phyloP scores from a whole-genome alignment of 2,329 filamentous ascomycete species.

The Alternaria sp. region DNA sequence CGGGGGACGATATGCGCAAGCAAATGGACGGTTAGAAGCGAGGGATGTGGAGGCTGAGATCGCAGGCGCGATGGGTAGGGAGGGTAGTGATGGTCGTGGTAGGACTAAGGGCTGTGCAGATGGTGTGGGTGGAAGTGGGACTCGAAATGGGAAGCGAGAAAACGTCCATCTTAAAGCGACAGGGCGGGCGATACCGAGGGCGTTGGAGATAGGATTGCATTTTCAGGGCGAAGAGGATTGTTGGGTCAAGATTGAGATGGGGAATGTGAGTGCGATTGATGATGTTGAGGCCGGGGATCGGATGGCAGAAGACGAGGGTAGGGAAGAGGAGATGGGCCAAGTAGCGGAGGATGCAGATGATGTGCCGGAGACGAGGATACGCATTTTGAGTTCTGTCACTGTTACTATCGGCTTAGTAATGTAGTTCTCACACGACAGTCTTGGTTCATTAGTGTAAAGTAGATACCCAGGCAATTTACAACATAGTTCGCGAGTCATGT shows the following conservation, averaged over 20 bases:
- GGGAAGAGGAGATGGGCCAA: constrained; percentile 15
- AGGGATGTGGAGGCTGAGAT: constrained; percentile 37
- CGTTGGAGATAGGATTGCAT: constrained; percentile 66
- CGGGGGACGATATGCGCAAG: constrained; percentile 10
- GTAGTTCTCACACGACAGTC: not conserved
- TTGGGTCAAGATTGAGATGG: constrained; percentile 65
- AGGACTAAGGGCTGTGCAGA: not conserved
- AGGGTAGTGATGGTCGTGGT: not conserved
- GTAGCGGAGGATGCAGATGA: constrained; percentile 32
- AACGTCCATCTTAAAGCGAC: constrained; percentile 68
- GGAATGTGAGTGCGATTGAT: constrained; percentile 70
- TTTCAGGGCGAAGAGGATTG: constrained; percentile 69
- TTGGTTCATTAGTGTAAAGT: not conserved
- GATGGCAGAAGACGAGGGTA: constrained; percentile 6
- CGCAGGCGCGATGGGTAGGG: constrained; percentile 28
- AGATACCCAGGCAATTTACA: not conserved
- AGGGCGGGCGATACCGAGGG: constrained; percentile 70
- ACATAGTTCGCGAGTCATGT: constrained; percentile 22
- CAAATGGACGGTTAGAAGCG: constrained; percentile 36
- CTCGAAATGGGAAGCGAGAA: constrained; percentile 43
- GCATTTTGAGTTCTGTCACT: constrained; percentile 41
- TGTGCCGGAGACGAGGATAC: constrained; percentile 51
- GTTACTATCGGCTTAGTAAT: constrained; percentile 40
- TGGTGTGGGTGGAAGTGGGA: not conserved
- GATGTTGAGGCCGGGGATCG: constrained; percentile 59